Percentiles rank a stretch among this genome's conserved stretches.
Conservation (phyloP, 768 basidiomycete genomes). For the Kwoniella dejecticola region DNA sequence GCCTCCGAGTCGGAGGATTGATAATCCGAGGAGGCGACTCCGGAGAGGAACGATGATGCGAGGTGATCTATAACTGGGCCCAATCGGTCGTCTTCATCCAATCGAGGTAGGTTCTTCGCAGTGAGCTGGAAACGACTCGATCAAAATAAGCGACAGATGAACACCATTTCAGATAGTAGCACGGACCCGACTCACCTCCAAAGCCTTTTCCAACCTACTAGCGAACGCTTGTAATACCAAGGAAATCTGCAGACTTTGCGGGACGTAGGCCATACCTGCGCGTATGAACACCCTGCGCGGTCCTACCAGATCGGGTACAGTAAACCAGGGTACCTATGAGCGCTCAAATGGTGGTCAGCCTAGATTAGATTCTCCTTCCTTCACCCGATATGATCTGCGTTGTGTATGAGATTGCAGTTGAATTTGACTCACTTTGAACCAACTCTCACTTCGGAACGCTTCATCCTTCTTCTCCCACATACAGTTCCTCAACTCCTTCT, state of each 20-base stretch:
- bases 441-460: constrained; percentile 64
- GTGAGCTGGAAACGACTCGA: constrained; percentile 63
- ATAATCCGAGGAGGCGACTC: constrained; percentile 67
- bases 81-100: constrained; percentile 92
- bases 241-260: constrained; percentile 72
- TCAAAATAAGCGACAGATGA: neutral
- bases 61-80: constrained; percentile 86
- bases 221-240: constrained; percentile 87
- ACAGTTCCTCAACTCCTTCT: constrained; percentile 61
- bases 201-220: constrained; percentile 66
- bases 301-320: constrained; percentile 88
- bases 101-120: constrained; percentile 77
- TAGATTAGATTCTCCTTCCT: no score
- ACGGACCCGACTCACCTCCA: constrained; percentile 65
- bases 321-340: constrained; percentile 90
- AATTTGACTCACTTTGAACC: constrained; percentile 69
- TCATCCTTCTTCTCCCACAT: constrained; percentile 57
- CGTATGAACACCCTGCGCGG: constrained; percentile 74
- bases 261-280: constrained; percentile 86
- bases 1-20: constrained; percentile 56
- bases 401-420: no score
- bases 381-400: no score
- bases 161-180: neutral
- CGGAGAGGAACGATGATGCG: constrained; percentile 89
- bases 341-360: no score